Base-by-base conservation (phyloP, 2,329 filamentous ascomycete genomes). In the Emericellopsis cladophorae region DNA sequence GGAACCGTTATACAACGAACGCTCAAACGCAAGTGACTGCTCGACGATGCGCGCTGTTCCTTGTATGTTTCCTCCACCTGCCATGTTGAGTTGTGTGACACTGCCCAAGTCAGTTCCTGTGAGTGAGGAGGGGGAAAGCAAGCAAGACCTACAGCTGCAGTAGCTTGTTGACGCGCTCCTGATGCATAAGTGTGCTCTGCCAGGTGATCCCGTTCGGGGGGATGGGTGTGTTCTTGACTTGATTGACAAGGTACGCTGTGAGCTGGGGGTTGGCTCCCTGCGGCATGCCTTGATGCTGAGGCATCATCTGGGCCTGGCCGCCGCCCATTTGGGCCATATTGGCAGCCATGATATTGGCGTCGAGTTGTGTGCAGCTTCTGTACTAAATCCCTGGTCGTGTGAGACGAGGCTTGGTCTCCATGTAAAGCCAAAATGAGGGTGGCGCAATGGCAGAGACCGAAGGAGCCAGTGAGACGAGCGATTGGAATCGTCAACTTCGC, bases 301-400 rank as follows among this genome's bases (percentile, higher is more conserved):
- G 60, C 55, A 68, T 61, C 57, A 68, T 65, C 44, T 62, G 61
- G 55, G 60, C 64, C 48, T 58, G 61, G 45, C 58, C 60, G 26
- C 26, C 26, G 54, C 60, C 64, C 70, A 76, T 74, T 51, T 73
- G 72, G 56, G 68, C 67, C 60, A 76, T 69, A 50, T 74, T 76
- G 54, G 68, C 72, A 62, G 73, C 72, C 73, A 78, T 77, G 59
- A 68, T 68, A 64, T 29, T 29, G 6, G 67, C 67, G 39, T 24
- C n/a, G 43, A 40, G 43, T 37, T 18, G 35, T 26, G 7, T 24
- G 11, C 29, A 42, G 16, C 18, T 11, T 16, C 23, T 18, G 26
- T 12, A 37, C n/a, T 32, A 18, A 11, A 5, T 36, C 11, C 18
- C 14, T 5, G 18, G n/a, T 21, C 32, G 4, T 3, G n/a, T 15